A percentile compares a stretch with the other conserved stretches of the same genome.
Conservation (phyloP, 2,329 filamentous ascomycete genomes). For the Aspergillus calidoustus region DNA sequence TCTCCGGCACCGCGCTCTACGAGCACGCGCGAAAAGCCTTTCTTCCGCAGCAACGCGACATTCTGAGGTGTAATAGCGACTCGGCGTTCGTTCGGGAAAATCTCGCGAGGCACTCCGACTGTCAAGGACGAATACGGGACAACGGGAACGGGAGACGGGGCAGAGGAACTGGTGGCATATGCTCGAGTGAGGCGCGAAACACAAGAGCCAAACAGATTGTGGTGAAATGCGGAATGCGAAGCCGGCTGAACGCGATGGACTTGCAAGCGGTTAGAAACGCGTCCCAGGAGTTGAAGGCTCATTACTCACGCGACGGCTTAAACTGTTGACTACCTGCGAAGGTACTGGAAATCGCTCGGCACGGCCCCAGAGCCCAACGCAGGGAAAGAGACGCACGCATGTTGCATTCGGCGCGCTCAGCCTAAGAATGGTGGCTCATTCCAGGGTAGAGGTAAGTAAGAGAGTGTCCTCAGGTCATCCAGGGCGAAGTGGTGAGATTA, state of each 20-base stretch:
- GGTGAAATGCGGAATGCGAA: conserved; percentile 16
- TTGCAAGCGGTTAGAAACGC: conserved; percentile 9
- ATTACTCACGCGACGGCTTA: conserved; percentile 30
- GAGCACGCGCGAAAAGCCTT: conserved; percentile 77
- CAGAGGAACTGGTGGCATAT: conserved; percentile 28
- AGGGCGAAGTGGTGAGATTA: not conserved
- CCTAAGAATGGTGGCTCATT: conserved; percentile 8
- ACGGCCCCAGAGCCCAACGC: conserved; percentile 34
- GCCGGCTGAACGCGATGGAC: not conserved
- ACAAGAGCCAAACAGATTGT: conserved; percentile 11
- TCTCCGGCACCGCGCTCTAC: conserved; percentile 81
- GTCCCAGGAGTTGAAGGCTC: not conserved
- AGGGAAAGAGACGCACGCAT: conserved; percentile 35
- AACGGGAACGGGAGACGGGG: conserved; percentile 30
- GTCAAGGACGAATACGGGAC: conserved; percentile 72
- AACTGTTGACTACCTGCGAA: conserved; percentile 28
- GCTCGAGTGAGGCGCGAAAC: conserved; percentile 26
- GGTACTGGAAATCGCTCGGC: conserved; percentile 27
- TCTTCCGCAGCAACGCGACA: conserved; percentile 79
- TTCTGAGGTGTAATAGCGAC: conserved; percentile 86
- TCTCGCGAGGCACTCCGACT: conserved; percentile 79
- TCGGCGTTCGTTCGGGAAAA: conserved; percentile 76
- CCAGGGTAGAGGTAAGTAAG: conserved; percentile 3
- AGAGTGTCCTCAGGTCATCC: conserved; percentile 1
- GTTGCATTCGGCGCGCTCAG: conserved; percentile 6